Percentiles rank a stretch among this genome's conserved stretches.
Evolutionary conservation across 306 rosid species (phyloP).

Genomic region (Cicer arietinum): DNA sequence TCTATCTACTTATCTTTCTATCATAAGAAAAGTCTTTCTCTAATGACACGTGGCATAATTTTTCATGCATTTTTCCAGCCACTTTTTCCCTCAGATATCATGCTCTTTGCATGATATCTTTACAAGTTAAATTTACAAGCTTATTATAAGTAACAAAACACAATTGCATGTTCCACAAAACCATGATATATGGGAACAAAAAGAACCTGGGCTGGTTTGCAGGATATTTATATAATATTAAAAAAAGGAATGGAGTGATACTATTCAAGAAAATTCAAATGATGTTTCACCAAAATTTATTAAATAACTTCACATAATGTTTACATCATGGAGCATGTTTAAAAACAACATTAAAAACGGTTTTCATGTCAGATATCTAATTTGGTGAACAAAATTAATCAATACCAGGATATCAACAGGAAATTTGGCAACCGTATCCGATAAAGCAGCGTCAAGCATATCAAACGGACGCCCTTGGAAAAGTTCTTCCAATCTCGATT

Average conservation of each 20-base stretch:
- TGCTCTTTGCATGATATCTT: not conserved
- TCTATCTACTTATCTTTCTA: not conserved
- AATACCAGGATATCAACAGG: slow-evolving; percentile 69
- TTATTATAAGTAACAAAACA: slow-evolving; percentile 15
- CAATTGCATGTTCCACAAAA: slow-evolving; percentile 26
- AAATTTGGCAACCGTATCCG: slow-evolving; percentile 58
- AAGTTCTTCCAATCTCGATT: slow-evolving; percentile 63
- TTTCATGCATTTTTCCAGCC: not conserved
- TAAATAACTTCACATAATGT: not conserved
- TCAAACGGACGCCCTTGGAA: slow-evolving; percentile 68
- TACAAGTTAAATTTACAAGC: not conserved
- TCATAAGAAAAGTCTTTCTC: not conserved
- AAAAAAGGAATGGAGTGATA: not conserved
- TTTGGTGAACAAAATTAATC: not conserved
- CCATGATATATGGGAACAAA: not conserved
- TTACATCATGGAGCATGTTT: not conserved
- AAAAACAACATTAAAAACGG: not conserved
- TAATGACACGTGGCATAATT: not conserved
- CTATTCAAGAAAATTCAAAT: not conserved
- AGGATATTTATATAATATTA: not conserved
- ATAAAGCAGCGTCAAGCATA: slow-evolving; percentile 66
- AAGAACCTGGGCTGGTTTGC: slow-evolving; percentile 12
- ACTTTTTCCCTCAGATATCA: no score
- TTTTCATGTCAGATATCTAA: not conserved
- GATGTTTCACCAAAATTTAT: not conserved